Percentiles rank a stretch among this genome's conserved stretches.
Conservation (phyloP, 768 basidiomycete genomes). For the Suillus variegatus region DNA sequence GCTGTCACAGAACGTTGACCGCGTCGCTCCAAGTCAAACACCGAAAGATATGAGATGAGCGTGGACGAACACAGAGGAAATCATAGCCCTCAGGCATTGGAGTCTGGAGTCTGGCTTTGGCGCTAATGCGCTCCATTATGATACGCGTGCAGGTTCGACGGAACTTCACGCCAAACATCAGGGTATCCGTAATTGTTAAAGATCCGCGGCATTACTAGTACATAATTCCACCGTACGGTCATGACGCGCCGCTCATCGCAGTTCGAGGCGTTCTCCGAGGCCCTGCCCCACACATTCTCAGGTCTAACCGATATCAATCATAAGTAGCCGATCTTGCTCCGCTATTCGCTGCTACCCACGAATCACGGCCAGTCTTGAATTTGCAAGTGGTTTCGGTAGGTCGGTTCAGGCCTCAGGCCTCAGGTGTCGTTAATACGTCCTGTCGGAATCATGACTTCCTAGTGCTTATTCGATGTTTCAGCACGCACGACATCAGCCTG, state of each 20-base stretch:
- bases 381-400: background rate
- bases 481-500: background rate
- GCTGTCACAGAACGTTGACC: background rate
- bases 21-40: background rate
- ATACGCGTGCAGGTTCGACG: background rate
- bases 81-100: background rate
- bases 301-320: background rate
- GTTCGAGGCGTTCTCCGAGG: background rate
- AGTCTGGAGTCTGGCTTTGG: background rate
- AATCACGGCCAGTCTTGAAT: background rate
- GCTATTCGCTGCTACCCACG: background rate
- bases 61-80: background rate
- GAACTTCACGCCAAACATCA: background rate
- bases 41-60: background rate
- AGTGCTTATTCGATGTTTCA: background rate
- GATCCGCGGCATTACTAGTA: background rate
- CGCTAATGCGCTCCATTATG: background rate
- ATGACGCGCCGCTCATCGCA: background rate
- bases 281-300: slow-evolving; percentile 2
- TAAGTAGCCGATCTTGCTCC: background rate
- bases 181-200: background rate
- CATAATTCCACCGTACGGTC: background rate
- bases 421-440: background rate
- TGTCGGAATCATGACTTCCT: background rate
- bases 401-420: background rate